Evolutionary conservation across 2,329 filamentous ascomycete genomes (phyloP).

Genomic region (Bipolaris cookei): DNA sequence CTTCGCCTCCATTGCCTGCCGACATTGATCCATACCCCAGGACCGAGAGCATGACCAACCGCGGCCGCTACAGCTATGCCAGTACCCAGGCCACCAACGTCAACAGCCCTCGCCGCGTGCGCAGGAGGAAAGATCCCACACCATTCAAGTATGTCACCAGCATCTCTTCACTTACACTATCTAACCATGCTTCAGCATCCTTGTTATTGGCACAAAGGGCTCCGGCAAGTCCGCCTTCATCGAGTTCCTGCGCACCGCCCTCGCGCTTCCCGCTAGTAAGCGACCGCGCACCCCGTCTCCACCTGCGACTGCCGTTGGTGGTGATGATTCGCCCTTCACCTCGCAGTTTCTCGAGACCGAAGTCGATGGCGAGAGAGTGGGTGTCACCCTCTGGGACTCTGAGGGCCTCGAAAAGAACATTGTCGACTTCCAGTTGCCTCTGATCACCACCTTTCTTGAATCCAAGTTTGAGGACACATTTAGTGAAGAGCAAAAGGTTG

Average conservation of each 20-base stretch:
- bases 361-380: conserved; percentile 88
- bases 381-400: conserved; percentile 95
- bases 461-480: conserved; percentile 99
- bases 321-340: conserved; percentile 66
- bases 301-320: conserved; percentile 56
- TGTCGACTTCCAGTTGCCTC: conserved; percentile 89
- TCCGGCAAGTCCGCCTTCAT: conserved; percentile 97
- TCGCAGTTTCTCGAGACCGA: conserved; percentile 93
- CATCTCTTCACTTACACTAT: background rate
- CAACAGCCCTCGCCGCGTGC: conserved; percentile 87
- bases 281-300: conserved; percentile 56
- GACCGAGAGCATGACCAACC: conserved; percentile 94
- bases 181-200: conserved; percentile 65
- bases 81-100: conserved; percentile 89
- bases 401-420: conserved; percentile 93
- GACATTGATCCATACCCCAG: conserved; percentile 79
- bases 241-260: conserved; percentile 87
- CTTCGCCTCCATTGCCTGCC: conserved; percentile 52
- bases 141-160: conserved; percentile 86
- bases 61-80: conserved; percentile 94
- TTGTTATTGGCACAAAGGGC: conserved; percentile 85
- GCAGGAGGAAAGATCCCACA: conserved; percentile 94
- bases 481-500: conserved; percentile 94
- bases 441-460: conserved; percentile 91
- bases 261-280: conserved; percentile 83